Base-by-base conservation (phyloP, 108 stramenopile genomes). In the Cyclotella atomus region DNA sequence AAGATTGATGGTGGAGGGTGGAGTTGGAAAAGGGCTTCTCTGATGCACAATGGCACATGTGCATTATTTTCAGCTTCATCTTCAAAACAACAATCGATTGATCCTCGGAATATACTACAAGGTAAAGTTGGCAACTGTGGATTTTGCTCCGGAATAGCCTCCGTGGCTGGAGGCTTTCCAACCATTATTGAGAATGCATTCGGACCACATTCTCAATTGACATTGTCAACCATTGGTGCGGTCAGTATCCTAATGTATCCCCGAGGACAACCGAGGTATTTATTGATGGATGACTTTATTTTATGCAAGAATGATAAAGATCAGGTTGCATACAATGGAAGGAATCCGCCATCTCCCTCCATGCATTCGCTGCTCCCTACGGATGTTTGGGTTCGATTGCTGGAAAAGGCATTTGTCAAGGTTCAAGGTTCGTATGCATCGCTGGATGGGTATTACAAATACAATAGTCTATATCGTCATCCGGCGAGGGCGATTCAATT, bases 111-210 rank as follows among this genome's bases (percentile, higher is more conserved):
- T 41, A 35, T 68, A 4, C 12, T 68, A 23, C 68, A 68, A 38
- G 68, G 68, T 4, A 68, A 68, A 27, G 68, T 68, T 46, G 68
- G 68, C 12, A 68, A 68, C 23, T 68, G 68, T 36, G 68, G 68
- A 35, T 68, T 68, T 43, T 68, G 68, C 25, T 38, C 35, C 25
- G 53, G 53, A 7, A 25, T 68, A 16, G 68, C 68, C n/a, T 68
- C 68, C 0, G 7, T 56, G 14, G 68, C 68, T 6, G 54, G 54
- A 0, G 38, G 35, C 23, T 56, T 46, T 29, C 68, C 68, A 21
- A 35, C 36, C 12, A 19, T 55, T 50, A 32, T 68, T 10, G 9
- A 28, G 14, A 34, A 43, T 27, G 68, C 53, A 1, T 68, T 68
- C 25, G 68, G 68, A 21, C 24, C 5, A 23, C 5, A 68, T 36